These are phyloP conservation scores for Mycogone perniciosa DNA, from an alignment of 2,329 filamentous ascomycete genomes.

Conservation along the genomic window DNA sequence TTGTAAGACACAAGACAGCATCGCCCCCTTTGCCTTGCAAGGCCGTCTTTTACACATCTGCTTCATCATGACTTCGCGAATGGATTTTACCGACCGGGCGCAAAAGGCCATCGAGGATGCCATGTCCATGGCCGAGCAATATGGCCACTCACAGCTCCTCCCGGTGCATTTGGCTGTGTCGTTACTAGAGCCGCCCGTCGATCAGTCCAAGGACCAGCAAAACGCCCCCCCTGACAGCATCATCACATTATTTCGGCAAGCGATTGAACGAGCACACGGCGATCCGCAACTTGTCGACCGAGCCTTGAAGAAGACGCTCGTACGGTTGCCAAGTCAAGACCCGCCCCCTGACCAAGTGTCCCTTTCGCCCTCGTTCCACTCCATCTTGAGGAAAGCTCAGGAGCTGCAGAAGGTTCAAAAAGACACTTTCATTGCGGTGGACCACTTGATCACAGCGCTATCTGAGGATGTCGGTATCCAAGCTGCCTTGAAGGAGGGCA, in stretches of 20 bases:
- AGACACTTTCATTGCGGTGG: constrained; percentile 87
- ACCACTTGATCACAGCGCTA: constrained; percentile 84
- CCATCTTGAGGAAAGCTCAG: constrained; percentile 74
- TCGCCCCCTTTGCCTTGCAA: background rate
- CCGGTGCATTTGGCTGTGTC: constrained; percentile 85
- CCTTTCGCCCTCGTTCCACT: constrained; percentile 74
- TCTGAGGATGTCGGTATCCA: constrained; percentile 74
- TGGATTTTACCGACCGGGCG: constrained; percentile 91
- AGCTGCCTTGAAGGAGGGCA: constrained; percentile 70
- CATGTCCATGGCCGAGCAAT: constrained; percentile 80
- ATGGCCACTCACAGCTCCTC: constrained; percentile 83
- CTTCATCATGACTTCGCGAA: constrained; percentile 61
- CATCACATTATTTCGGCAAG: constrained; percentile 85
- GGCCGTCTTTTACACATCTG: background rate
- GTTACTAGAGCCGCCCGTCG: constrained; percentile 67
- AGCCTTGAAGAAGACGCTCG: constrained; percentile 82
- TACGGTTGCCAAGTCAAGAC: constrained; percentile 88
- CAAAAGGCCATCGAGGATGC: constrained; percentile 86
- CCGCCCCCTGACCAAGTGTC: constrained; percentile 86
- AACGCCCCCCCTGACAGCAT: constrained; percentile 59
- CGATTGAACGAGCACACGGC: constrained; percentile 87
- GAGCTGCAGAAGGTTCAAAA: constrained; percentile 97
- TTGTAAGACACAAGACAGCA: background rate
- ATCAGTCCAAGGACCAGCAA: constrained; percentile 77
- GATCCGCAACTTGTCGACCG: constrained; percentile 86